Percentiles rank a stretch among this genome's conserved stretches.
Conservation (phyloP, 2,329 filamentous ascomycete species). For the Fusarium graminum region DNA sequence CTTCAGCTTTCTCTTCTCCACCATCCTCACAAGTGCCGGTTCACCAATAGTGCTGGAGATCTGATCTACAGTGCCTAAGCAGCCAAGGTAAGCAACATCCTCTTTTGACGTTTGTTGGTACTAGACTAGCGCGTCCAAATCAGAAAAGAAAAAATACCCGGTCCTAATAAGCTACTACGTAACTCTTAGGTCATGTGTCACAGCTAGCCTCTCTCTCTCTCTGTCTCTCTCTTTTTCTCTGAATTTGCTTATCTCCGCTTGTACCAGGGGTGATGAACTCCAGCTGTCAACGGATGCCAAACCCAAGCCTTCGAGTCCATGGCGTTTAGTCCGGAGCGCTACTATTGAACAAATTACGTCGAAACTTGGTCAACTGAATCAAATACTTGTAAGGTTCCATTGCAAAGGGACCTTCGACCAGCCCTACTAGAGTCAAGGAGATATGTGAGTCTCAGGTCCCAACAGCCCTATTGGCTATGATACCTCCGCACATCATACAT, state of each 20-base stretch:
- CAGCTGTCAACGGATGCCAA: background rate
- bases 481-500: background rate
- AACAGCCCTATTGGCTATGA: background rate
- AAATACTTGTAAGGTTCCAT: conserved; percentile 1
- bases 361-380: conserved; percentile 9
- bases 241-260: background rate
- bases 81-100: background rate
- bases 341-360: conserved; percentile 3
- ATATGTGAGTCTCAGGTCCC: background rate
- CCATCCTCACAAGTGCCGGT: conserved; percentile 26
- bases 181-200: background rate
- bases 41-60: conserved; percentile 17
- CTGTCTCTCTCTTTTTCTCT: background rate
- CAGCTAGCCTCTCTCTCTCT: background rate
- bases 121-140: background rate
- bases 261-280: background rate
- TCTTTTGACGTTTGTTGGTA: background rate
- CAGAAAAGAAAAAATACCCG: background rate
- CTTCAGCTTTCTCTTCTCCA: conserved; percentile 24
- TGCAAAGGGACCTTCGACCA: background rate
- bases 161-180: background rate
- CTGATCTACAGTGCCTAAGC: conserved; percentile 4
- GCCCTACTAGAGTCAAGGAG: background rate
- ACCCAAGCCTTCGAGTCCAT: background rate
- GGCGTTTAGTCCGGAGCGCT: background rate